Evolutionary conservation across 768 basidiomycete genomes (phyloP).

Genomic region (Sutorius australiensis): DNA sequence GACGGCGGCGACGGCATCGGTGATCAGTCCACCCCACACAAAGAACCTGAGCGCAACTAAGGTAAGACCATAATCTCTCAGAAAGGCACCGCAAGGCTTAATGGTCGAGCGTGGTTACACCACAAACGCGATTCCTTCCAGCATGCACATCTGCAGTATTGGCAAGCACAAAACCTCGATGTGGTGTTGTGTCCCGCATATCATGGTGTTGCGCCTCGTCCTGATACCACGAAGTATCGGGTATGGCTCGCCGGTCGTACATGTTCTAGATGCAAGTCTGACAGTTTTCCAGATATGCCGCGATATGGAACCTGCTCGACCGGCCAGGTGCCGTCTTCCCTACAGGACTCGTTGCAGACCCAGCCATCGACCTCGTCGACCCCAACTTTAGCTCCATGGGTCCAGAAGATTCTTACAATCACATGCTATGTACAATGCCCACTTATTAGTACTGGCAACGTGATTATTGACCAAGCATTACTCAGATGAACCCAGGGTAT

Average conservation of each 20-base stretch:
- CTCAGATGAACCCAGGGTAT: slow-evolving; percentile 21
- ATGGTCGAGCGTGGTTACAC: slow-evolving; percentile 20
- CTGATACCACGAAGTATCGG: slow-evolving; percentile 37
- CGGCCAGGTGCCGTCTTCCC: slow-evolving; percentile 44
- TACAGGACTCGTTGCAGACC: slow-evolving; percentile 33
- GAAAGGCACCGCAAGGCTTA: background rate
- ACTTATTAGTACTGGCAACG: background rate
- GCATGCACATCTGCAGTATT: slow-evolving; percentile 34
- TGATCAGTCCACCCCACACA: slow-evolving; percentile 25
- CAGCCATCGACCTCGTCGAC: slow-evolving; percentile 20
- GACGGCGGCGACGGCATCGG: slow-evolving; percentile 35
- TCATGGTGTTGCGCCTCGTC: slow-evolving; percentile 35
- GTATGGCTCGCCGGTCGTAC: background rate
- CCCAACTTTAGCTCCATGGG: slow-evolving; percentile 10
- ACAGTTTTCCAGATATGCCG: slow-evolving; percentile 33
- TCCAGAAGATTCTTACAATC: slow-evolving; percentile 20
- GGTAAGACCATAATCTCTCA: slow-evolving; percentile 12
- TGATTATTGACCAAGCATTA: background rate
- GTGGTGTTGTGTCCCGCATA: slow-evolving; percentile 38
- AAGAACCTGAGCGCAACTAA: slow-evolving; percentile 24
- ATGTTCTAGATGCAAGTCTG: background rate
- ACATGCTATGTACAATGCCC: slow-evolving; percentile 15
- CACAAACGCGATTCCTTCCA: slow-evolving; percentile 33
- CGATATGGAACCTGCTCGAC: slow-evolving; percentile 43
- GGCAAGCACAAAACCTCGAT: slow-evolving; percentile 38